phyloP scores from a whole-genome alignment of 1,139 yeast species.

The Arxiozyma bovina region DNA sequence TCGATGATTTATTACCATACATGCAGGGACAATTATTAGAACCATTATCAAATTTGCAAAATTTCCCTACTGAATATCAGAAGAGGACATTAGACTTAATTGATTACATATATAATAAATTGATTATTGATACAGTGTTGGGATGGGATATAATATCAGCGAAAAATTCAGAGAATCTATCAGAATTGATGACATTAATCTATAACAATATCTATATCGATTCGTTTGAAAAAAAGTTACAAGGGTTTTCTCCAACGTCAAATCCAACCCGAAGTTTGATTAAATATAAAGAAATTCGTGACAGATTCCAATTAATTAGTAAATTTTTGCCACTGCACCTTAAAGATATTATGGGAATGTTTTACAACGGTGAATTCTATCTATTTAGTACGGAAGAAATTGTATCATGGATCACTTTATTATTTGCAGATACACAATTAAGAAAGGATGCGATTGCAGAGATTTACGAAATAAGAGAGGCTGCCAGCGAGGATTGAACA shows the following conservation, averaged over 20 bases:
- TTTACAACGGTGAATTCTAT: conserved; percentile 64
- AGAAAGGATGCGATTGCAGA: conserved; percentile 56
- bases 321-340: conserved; percentile 45
- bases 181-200: conserved; percentile 19
- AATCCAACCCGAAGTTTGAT: conserved; percentile 2
- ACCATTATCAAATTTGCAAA: conserved; percentile 11
- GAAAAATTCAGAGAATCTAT: neutral
- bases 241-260: neutral
- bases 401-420: conserved; percentile 45
- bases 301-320: conserved; percentile 23
- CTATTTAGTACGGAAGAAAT: conserved; percentile 65
- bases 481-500: conserved; percentile 12
- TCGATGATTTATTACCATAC: conserved; percentile 20
- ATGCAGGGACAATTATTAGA: conserved; percentile 14
- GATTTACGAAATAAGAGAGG: conserved; percentile 41
- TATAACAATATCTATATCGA: conserved; percentile 16
- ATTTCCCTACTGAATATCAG: conserved; percentile 1
- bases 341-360: conserved; percentile 59
- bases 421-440: conserved; percentile 65
- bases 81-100: conserved; percentile 14
- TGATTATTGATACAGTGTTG: conserved; percentile 17
- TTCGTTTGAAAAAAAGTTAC: conserved; percentile 4
- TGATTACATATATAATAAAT: conserved; percentile 19
- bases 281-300: conserved; percentile 21
- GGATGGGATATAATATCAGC: conserved; percentile 25